Evolutionary conservation across 176 grass and related monocot species (phyloP).

Genomic region (Pontederia crassipes): DNA sequence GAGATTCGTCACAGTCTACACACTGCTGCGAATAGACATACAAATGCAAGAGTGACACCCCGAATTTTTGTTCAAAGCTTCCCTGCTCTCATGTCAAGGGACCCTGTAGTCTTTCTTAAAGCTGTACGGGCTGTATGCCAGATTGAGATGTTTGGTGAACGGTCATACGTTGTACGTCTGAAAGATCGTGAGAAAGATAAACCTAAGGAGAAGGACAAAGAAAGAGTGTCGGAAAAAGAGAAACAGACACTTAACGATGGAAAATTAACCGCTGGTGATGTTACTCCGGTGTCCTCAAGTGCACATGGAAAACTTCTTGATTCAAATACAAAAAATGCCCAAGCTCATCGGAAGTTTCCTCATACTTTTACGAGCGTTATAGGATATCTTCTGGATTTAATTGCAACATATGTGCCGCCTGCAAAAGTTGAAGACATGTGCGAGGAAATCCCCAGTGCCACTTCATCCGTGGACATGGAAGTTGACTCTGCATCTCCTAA

Average conservation of each 20-base stretch:
- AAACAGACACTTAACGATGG: slow-evolving; percentile 25
- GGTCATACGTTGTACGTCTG: slow-evolving; percentile 74
- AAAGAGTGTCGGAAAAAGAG: slow-evolving; percentile 54
- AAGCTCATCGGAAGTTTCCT: slow-evolving; percentile 76
- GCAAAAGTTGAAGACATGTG: slow-evolving; percentile 38
- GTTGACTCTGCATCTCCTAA: slow-evolving; percentile 76
- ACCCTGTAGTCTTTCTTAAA: slow-evolving; percentile 83
- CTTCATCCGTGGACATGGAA: slow-evolving; percentile 74
- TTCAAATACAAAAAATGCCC: slow-evolving; percentile 39
- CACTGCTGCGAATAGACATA: slow-evolving; percentile 67
- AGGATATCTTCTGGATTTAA: slow-evolving; percentile 70
- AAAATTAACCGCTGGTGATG: slow-evolving; percentile 36
- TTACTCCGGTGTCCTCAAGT: slow-evolving; percentile 23
- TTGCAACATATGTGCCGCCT: slow-evolving; percentile 55
- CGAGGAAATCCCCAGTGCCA: slow-evolving; percentile 29
- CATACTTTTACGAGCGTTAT: slow-evolving; percentile 84
- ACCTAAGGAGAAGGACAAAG: slow-evolving; percentile 80
- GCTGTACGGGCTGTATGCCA: slow-evolving; percentile 87
- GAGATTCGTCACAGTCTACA: slow-evolving; percentile 92
- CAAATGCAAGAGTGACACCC: slow-evolving; percentile 70
- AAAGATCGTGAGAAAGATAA: slow-evolving; percentile 93
- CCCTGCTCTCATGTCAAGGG: slow-evolving; percentile 70
- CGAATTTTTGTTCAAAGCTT: slow-evolving; percentile 89
- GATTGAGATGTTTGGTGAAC: slow-evolving; percentile 94
- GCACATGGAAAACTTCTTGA: slow-evolving; percentile 59